phyloP scores from a whole-genome alignment of 805 yeast genomes.

The Maudiozyma bulderi region DNA sequence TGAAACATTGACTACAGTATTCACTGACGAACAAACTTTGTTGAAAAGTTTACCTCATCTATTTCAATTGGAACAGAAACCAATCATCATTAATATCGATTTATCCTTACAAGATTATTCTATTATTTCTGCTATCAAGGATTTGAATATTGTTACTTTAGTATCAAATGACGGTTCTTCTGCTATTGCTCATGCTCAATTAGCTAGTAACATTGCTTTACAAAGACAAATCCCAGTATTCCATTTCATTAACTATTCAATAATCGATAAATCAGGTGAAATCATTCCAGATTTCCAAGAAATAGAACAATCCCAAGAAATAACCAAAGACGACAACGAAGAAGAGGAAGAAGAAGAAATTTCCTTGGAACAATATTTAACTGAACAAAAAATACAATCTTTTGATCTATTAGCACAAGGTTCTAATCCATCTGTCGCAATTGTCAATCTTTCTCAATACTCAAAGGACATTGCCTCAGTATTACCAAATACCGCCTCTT shows the following conservation, averaged over 20 bases:
- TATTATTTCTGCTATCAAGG: slow-evolving; percentile 61
- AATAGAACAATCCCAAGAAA: neutral
- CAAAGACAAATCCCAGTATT: slow-evolving; percentile 47
- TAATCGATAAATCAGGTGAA: neutral
- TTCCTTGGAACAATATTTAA: neutral
- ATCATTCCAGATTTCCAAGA: slow-evolving; percentile 1
- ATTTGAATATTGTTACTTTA: slow-evolving; percentile 52
- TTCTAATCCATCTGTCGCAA: neutral
- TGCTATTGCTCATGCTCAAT: slow-evolving; percentile 42
- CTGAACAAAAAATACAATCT: neutral
- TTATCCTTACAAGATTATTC: slow-evolving; percentile 56
- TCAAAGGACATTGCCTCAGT: slow-evolving; percentile 35
- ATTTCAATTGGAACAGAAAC: slow-evolving; percentile 29
- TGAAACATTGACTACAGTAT: slow-evolving; percentile 34
- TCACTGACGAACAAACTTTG: slow-evolving; percentile 44
- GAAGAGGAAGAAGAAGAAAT: neutral
- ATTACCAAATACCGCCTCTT: slow-evolving; percentile 23
- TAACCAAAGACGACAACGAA: neutral
- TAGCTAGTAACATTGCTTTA: slow-evolving; percentile 49
- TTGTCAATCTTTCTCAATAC: slow-evolving; percentile 54
- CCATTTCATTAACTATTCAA: slow-evolving; percentile 46
- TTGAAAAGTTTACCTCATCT: slow-evolving; percentile 55
- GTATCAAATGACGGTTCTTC: slow-evolving; percentile 56
- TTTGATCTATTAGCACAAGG: neutral
- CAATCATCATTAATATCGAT: slow-evolving; percentile 54